Base-by-base conservation (phyloP, 2,329 filamentous ascomycete species). In the Pleomassaria siparia region DNA sequence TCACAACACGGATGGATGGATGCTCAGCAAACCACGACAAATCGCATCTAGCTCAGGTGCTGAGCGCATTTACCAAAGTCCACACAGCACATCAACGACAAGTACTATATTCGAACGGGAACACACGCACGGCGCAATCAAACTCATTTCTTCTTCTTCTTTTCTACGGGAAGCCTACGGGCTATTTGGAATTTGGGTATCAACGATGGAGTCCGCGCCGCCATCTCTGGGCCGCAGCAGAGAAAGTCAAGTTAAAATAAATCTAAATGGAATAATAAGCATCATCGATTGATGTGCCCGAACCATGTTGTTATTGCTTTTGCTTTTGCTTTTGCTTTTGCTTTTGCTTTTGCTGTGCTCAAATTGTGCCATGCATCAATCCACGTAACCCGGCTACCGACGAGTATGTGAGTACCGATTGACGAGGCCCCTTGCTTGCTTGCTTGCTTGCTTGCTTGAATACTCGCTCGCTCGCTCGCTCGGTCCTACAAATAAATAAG, bases 211-310 rank as follows among this genome's bases (percentile, higher is more conserved):
- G 11, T 26, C 22, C 42, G n/a, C 13, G 15, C 18, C 18, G 18
- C 28, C 7, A 25, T 44, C 22, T 9, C 9, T 13, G 15, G 32
- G 25, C 28, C 21, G 11, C n/a, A 10, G 12, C 4, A 12, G 21
- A 4, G 26, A 21, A 20, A 33, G 21, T n/a, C n/a, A n/a, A n/a
- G n/a, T n/a, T n/a, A 25, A 9, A 45, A 37, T 20, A 8, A 20
- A 25, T 24, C 29, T 20, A 32, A 44, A 45, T 45, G 22, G 43
- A 45, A 40, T 45, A 45, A 45, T 44, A 13, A 16, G 13, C 24
- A 26, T 28, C 43, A 45, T 45, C 15, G 43, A 45, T 28, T 45
- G 43, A 28, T 40, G 33, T 22, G 24, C 28, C 37, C n/a, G 25
- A 40, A 28, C 7, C n/a, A n/a, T n/a, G n/a, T n/a, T n/a, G n/a